A percentile compares a stretch with the other conserved stretches of the same genome.
These are phyloP conservation scores for Debaryomycetaceae sp. DNA, from an alignment of 1,139 yeast species.

Conservation along the genomic window DNA sequence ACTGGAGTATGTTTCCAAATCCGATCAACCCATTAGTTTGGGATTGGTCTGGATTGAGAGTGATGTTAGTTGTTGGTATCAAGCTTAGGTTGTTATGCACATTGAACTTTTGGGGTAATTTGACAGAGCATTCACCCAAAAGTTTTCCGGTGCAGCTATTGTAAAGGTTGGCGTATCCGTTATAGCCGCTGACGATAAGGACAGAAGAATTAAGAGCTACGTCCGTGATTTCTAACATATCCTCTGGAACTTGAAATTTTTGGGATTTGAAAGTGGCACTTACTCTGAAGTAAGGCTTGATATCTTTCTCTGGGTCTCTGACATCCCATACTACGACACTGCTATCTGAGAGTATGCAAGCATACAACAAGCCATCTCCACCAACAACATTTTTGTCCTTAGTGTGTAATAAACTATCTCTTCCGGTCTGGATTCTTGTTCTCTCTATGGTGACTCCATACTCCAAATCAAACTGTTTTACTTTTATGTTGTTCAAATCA, in stretches of 20 bases:
- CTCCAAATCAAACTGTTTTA: conserved; percentile 12
- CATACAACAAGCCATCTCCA: conserved; percentile 38
- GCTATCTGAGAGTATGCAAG: conserved; percentile 31
- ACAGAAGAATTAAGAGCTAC: conserved; percentile 43
- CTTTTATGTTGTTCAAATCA: conserved; percentile 3
- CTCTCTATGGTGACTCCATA: conserved; percentile 15
- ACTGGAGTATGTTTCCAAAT: conserved; percentile 57
- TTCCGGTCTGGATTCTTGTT: conserved; percentile 17
- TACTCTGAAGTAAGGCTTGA: conserved; percentile 19
- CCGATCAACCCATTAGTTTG: conserved; percentile 52
- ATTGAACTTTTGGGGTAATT: conserved; percentile 40
- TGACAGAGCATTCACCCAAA: conserved; percentile 45
- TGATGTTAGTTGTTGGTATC: conserved; percentile 42
- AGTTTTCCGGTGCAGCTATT: conserved; percentile 61
- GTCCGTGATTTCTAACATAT: conserved; percentile 18
- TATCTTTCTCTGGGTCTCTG: conserved; percentile 21
- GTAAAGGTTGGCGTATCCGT: conserved; percentile 60
- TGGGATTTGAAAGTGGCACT: conserved; percentile 16
- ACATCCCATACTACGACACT: conserved; percentile 41
- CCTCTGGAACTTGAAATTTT: conserved; percentile 12
- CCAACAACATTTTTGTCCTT: conserved; percentile 25
- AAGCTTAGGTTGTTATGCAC: conserved; percentile 12
- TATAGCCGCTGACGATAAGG: conserved; percentile 57
- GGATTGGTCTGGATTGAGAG: conserved; percentile 39
- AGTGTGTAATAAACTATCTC: conserved; percentile 6